Percentiles rank a stretch among this genome's conserved stretches.
Evolutionary conservation across 2,329 filamentous ascomycete species (phyloP).

Genomic region (Epichloe coenophiala): DNA sequence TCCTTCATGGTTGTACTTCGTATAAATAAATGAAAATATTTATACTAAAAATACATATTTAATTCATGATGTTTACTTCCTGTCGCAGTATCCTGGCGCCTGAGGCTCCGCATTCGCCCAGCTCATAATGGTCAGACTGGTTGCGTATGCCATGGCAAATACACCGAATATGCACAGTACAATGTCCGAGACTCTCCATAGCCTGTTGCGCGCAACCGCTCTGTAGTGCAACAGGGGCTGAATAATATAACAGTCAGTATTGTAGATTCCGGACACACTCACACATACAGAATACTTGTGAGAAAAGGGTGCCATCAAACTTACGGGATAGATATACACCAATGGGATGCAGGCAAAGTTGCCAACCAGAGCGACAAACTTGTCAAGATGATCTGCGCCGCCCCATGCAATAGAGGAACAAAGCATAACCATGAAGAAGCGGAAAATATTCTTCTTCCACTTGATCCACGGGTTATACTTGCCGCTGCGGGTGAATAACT

Average conservation of each 20-base stretch:
- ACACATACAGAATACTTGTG: background rate
- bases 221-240: constrained; percentile 84
- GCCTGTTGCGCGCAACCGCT: constrained; percentile 56
- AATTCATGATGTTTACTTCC: constrained; percentile 14
- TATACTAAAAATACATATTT: no score
- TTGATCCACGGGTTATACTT: constrained; percentile 99
- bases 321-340: constrained; percentile 94
- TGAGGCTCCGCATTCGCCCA: constrained; percentile 54
- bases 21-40: no score
- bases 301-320: constrained; percentile 21
- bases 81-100: constrained; percentile 42
- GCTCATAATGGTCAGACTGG: constrained; percentile 68
- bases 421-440: constrained; percentile 79
- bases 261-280: background rate
- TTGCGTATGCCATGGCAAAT: constrained; percentile 85
- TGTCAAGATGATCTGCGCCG: constrained; percentile 86
- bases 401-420: constrained; percentile 85
- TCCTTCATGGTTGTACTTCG: no score
- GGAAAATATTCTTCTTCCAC: constrained; percentile 97
- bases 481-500: constrained; percentile 81
- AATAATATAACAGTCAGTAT: constrained; percentile 18
- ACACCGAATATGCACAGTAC: constrained; percentile 68
- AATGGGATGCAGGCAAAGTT: constrained; percentile 96
- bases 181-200: constrained; percentile 61
- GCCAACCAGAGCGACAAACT: constrained; percentile 91